Evolutionary conservation across 176 grass and related monocot genomes (phyloP).

Genomic region (Thalia dealbata): DNA sequence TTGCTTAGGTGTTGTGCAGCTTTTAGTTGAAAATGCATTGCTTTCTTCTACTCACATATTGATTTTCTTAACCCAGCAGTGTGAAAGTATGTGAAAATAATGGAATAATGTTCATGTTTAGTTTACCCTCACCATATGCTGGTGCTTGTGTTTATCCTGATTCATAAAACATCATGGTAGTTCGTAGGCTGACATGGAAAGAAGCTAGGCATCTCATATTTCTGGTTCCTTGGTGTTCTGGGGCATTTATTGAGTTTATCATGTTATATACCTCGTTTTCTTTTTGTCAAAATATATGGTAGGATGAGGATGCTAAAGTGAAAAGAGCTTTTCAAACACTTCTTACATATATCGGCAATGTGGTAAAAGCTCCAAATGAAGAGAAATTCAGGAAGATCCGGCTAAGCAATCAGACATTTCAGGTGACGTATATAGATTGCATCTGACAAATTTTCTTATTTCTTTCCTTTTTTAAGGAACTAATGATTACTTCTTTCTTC

Average conservation of each 20-base stretch:
- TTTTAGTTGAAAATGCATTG: no score
- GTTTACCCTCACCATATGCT: no score
- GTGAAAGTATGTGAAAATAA: no score
- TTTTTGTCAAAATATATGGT: not conserved
- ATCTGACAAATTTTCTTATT: not conserved
- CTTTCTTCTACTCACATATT: no score
- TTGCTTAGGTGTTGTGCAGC: not conserved
- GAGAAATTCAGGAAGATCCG: slow-evolving; percentile 71
- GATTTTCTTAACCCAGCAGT: no score
- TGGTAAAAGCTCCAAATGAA: slow-evolving; percentile 59
- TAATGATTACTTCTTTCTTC: not conserved
- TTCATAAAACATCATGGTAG: not conserved
- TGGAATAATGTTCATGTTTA: no score
- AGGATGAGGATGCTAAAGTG: slow-evolving; percentile 17
- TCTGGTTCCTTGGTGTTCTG: not conserved
- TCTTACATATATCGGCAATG: slow-evolving; percentile 22
- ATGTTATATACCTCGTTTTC: not conserved
- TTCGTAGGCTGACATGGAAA: not conserved
- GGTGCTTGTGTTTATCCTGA: not conserved
- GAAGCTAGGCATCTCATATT: not conserved
- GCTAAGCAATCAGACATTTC: slow-evolving; percentile 53
- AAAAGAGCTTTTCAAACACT: slow-evolving; percentile 17
- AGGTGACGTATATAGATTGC: slow-evolving; percentile 26
- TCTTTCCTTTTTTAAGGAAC: not conserved
- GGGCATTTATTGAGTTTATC: not conserved